Base-by-base conservation (phyloP, 2,329 filamentous ascomycete species). In the Colletotrichum graminicola region DNA sequence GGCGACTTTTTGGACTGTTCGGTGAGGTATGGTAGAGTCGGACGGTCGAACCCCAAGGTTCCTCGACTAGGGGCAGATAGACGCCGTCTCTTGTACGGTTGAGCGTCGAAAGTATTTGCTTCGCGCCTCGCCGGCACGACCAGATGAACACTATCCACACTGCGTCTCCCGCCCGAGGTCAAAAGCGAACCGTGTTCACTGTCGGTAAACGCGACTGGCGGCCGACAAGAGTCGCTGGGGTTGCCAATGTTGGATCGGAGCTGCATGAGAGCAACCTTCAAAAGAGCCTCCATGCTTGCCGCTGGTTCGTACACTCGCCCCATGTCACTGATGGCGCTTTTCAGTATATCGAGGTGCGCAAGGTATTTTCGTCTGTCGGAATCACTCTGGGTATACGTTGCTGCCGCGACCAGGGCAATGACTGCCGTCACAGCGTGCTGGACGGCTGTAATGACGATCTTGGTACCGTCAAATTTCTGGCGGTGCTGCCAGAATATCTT, bases 401-500 rank as follows among this genome's bases (percentile, higher is more conserved):
- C 76, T 0, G 85, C 86, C 3, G 86, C 87, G 47, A 89, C 84
- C 49, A 89, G 78, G 0, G 87, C 87, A 2, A 86, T 86, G 4
- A 86, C 86, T 12, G 87, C 86, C 2, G 86, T 88, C 3, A 86
- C 86, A 36, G 85, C 83, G 77, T 89, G 87, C 73, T 88, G 86
- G 59, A 88, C 81, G 2, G 84, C 85, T 0, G 84, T 84, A 34
- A 86, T 79, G 32, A 84, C 85, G 26, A 87, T 86, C 67, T 85
- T 86, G 66, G 82, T 83, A 1, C 84, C 84, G 64, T 86, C 83
- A 63, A 87, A 87, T 3, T 84, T 81, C 75, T 87, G 85, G 0
- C 86, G 81, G 73, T 88, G 86, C 71, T 87, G 86, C 85, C 84
- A 87, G 75, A 88, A 88, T 69, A 88, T 87, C 29, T 84, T 81